phyloP scores from a whole-genome alignment of 208 protist species.

The Crithidia fasciculata region DNA sequence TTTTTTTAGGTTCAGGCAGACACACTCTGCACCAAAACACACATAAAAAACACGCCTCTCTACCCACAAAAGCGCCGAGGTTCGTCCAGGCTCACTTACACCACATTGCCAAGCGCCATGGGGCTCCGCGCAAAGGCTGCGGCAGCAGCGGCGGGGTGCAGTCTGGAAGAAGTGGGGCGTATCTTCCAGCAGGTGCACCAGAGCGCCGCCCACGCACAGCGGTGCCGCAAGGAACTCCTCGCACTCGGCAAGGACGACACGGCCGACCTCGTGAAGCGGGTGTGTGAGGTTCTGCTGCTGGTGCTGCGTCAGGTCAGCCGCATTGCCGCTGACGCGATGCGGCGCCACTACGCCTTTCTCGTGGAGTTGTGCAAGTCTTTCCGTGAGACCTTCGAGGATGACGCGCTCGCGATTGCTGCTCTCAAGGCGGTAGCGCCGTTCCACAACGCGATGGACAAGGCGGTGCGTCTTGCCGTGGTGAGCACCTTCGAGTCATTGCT shows the following conservation, averaged over 20 bases:
- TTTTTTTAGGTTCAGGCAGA: no score
- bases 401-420: constrained; percentile 68
- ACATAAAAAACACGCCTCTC: no score
- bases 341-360: constrained; percentile 83
- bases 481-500: constrained; percentile 73
- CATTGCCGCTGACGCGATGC: constrained; percentile 74
- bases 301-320: constrained; percentile 76
- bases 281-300: constrained; percentile 69
- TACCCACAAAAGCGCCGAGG: no score
- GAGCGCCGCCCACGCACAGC: constrained; percentile 72
- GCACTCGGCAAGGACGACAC: constrained; percentile 7
- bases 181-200: constrained; percentile 86
- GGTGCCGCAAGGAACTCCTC: constrained; percentile 66
- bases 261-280: constrained; percentile 27
- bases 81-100: no score
- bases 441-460: constrained; percentile 88
- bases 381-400: constrained; percentile 56
- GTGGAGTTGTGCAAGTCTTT: constrained; percentile 66
- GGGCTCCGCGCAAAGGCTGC: not conserved
- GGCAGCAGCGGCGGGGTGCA: not conserved
- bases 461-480: constrained; percentile 81
- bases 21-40: no score
- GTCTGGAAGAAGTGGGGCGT: constrained; percentile 42
- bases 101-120: not conserved
- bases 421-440: constrained; percentile 59